Evolutionary conservation across 2,329 filamentous ascomycete genomes (phyloP), one percentile per base, ranked within the genome.

Genomic region (Fonsecaea pugnacius): DNA sequence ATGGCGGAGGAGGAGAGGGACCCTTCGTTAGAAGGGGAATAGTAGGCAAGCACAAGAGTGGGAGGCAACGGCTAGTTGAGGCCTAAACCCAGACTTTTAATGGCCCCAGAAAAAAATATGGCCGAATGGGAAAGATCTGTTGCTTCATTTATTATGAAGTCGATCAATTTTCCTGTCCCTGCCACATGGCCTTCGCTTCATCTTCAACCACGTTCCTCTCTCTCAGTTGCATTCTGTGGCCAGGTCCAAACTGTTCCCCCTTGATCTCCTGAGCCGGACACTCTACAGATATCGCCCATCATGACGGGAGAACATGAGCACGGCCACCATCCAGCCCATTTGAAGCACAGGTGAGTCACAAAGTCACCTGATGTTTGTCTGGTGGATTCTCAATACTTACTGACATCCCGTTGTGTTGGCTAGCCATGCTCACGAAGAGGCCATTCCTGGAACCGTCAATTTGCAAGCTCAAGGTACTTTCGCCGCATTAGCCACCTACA

Each of bases 401-500:
- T 65, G 18, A 65, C 60, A 52, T 27, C 1, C n/a, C 2, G 10
- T 18, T 48, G 18, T 48, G 21, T 35, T 32, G 53, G 24, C 5
- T 55, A 85, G 83, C 71, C 83, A 85, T 74, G 84, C 84, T 4
- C 83, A 82, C 65, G 84, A 85, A 72, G 83, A 80, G 67, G 82
- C 81, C 36, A 78, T 86, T 33, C 83, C 84, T 0, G 84, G 84
- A 3, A 87, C 84, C 0, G 84, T 86, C 48, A 82, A 86, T 70
- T 75, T 87, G 16, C 75, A 78, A 60, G 80, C 78, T 10, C 72
- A 67, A 60, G 75, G 74, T 75, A 65, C 27, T 30, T 30, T 30
- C 58, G 70, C 50, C 16, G 46, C n/a, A 7, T 2, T 4, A n/a
- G 30, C 38, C 18, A 40, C 30, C 14, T 38, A 14, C 40, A 46